These are phyloP conservation scores for Pyrus communis DNA, from an alignment of 306 rosid species.

Conservation along the genomic window DNA sequence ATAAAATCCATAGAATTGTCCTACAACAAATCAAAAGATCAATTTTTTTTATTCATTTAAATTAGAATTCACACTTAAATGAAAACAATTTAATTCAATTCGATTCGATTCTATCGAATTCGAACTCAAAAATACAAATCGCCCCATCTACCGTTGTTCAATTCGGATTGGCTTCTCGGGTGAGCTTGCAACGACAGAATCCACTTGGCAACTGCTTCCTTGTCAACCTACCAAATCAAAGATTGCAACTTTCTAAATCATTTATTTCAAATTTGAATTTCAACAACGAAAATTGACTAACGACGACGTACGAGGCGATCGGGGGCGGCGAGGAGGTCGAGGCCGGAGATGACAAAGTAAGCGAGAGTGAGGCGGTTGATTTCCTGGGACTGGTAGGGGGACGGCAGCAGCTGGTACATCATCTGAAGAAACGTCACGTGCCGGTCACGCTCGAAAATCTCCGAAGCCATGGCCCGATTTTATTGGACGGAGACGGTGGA, in stretches of 20 bases:
- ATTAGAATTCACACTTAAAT: background rate
- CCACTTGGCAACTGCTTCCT: constrained; percentile 61
- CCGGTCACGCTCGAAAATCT: constrained; percentile 46
- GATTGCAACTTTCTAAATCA: background rate
- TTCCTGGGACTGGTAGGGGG: constrained; percentile 62
- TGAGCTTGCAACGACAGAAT: constrained; percentile 74
- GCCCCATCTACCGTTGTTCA: constrained; percentile 33
- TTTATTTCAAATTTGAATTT: background rate
- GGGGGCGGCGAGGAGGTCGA: constrained; percentile 58
- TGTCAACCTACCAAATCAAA: constrained; percentile 41
- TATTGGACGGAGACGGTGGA: background rate
- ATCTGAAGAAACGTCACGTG: constrained; percentile 50
- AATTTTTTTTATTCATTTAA: background rate
- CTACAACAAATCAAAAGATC: constrained; percentile 39
- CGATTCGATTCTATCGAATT: background rate
- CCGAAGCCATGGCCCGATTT: background rate
- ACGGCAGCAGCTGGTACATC: constrained; percentile 68
- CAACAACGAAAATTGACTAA: background rate
- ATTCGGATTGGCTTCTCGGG: constrained; percentile 33
- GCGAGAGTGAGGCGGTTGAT: constrained; percentile 89
- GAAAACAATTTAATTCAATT: background rate
- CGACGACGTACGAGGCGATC: constrained; percentile 25
- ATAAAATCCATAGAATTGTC: constrained; percentile 72
- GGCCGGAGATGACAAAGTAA: constrained; percentile 75
- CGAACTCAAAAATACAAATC: background rate